Evolutionary conservation across 169 alveolate species (phyloP), one percentile per base, ranked within the genome.

Genomic region (Plasmodium falciparum): DNA sequence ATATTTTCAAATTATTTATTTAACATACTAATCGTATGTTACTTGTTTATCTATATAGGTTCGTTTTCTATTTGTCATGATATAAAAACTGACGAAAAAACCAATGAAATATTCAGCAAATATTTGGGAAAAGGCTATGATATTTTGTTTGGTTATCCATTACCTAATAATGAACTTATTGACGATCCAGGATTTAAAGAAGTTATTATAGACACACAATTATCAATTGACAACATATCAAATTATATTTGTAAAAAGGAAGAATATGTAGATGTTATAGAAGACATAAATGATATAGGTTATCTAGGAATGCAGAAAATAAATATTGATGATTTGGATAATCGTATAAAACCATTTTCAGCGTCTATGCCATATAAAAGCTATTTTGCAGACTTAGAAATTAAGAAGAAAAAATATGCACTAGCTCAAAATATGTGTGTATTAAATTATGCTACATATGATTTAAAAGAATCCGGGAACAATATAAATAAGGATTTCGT

Each of bases 71-170:
- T 50, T 12, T 17, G 63, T n/a, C 9, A 39, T 56, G 76, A 12
- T 20, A 22, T 9, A 61, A 20, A 1, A 59, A 65, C 22, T 9
- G 67, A 78, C 13, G 59, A 1, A 13, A 43, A 1, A 13, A 43
- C 7, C 17, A 39, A 63, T 78, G 89, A 78, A 78, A 29, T 45
- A 59, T 78, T 65, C 61, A 78, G 76, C 39, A 45, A 56, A 70
- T 78, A 78, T 61, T 24, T 78, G 67, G 89, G 89, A 45, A 78
- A 66, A 49, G 89, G 89, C 17, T 78, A 78, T 71, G 74, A 78
- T 59, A 78, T 78, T 22, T 56, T 78, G 74, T 78, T 78, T 70
- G 89, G 89, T 17, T 78, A 67, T 20, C 89, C 89, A 52, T 59
- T 78, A 45, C 89, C 89, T 65, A 78, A 78, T 70, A 78, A 78